These are phyloP conservation scores for Articulospora tetracladia DNA, from an alignment of 495 filamentous ascomycete genomes.

Conservation along the genomic window DNA sequence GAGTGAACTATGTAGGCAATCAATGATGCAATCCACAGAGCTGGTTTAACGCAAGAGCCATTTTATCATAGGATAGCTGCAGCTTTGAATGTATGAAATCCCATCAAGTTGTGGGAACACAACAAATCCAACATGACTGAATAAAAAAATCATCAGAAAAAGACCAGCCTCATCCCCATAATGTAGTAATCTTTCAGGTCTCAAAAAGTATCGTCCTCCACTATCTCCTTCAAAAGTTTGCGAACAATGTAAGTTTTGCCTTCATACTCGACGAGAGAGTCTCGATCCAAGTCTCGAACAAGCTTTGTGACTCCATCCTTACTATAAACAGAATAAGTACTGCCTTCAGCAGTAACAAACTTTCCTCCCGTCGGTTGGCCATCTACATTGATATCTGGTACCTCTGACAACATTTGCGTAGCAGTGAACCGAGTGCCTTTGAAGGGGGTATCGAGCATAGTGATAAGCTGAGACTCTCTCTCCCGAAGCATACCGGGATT, in stretches of 20 bases:
- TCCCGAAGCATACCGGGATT: background rate
- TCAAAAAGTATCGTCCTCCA: no score
- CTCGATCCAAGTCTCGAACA: background rate
- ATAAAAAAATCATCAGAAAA: no score
- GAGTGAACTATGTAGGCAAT: no score
- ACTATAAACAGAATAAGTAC: background rate
- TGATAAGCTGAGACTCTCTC: background rate
- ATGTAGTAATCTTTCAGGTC: no score
- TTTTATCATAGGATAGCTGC: no score
- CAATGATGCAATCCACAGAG: no score
- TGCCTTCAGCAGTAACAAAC: background rate
- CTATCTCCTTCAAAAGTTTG: background rate
- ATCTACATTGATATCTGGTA: background rate
- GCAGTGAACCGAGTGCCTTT: background rate
- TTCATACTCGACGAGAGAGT: background rate
- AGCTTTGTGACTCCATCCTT: background rate
- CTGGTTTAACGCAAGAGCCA: no score
- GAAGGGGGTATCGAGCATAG: background rate
- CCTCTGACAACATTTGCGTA: background rate
- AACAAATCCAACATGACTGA: no score
- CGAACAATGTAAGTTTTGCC: background rate
- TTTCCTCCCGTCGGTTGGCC: background rate
- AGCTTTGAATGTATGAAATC: no score
- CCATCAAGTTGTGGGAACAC: no score
- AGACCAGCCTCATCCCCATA: no score